Percentiles rank a stretch among this genome's conserved stretches.
Conservation (phyloP, 2,329 filamentous ascomycete genomes). For the Cytospora chrysosperma region DNA sequence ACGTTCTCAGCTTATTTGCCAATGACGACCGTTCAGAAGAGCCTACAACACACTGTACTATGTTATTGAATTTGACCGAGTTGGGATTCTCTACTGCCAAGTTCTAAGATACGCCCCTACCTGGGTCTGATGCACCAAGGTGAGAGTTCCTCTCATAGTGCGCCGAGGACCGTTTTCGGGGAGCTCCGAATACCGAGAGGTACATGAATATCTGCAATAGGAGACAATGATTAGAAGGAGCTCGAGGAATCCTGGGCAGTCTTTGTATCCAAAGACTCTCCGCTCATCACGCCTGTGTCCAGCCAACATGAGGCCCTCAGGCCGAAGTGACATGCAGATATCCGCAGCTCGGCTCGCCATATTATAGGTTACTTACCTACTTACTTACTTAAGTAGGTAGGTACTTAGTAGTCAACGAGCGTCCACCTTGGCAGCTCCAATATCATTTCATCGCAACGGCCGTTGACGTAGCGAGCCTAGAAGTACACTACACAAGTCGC, state of each 20-base stretch:
- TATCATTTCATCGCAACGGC: slow-evolving; percentile 9
- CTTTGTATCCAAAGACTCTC: background rate
- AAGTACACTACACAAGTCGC: background rate
- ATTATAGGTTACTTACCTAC: no score
- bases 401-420: background rate
- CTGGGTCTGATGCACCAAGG: background rate
- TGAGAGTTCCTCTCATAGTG: background rate
- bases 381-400: no score
- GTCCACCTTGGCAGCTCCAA: background rate
- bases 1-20: background rate
- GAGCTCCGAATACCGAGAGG: slow-evolving; percentile 20
- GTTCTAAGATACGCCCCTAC: background rate
- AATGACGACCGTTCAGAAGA: background rate
- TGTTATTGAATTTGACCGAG: background rate
- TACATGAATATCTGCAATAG: background rate
- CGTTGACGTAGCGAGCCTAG: slow-evolving; percentile 13
- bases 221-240: background rate
- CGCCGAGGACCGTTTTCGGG: slow-evolving; percentile 2
- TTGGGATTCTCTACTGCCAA: background rate
- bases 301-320: background rate
- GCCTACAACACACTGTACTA: background rate
- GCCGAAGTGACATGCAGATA: slow-evolving; percentile 7
- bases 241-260: background rate
- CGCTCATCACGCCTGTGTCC: no score
- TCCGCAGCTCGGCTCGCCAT: slow-evolving; percentile 12